Evolutionary conservation across 495 filamentous ascomycete species (phyloP), one percentile per base, ranked within the genome.

Genomic region (Aspergillus bertholletiae): DNA sequence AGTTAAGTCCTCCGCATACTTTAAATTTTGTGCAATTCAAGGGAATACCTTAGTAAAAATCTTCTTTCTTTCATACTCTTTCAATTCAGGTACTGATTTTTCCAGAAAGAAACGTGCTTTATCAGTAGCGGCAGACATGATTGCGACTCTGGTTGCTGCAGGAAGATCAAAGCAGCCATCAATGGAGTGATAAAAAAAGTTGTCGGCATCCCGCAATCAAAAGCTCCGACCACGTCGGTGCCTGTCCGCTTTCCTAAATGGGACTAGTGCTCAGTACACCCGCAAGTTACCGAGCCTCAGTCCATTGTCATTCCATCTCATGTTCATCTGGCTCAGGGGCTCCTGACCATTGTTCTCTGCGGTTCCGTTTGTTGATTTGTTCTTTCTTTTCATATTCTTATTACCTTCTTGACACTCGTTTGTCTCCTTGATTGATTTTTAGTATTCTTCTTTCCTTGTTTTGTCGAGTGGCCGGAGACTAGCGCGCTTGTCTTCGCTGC

Each of bases 51-150:
- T 85, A 53, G 73, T 83, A 74, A 97, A 97, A 54, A 97, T 87
- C 51, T 89, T 85, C 64, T 96, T 96, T 51, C 87, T 80, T 66
- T 93, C 85, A 55, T 88, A 90, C 53, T 96, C 91, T 46, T 88
- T 90, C 34, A 98, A 82, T 68, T 96, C 91, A 7, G 92, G 89
- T 32, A 96, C 89, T 6, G 88, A 88, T 56, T 90, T 85, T 73
- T 98, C 94, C 41, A 97, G 79, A 68, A 87, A 96, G 72, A 92
- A 97, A 24, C 93, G 88, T 17, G 92, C 93, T 73, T 96, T 97
- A 66, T 98, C 95, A 56, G 87, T 88, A 39, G 90, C 84, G 41
- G 81, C 83, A 1, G 90, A 83, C 92, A 96, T 96, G 48, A 39
- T 78, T 58, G 58, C 30, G 20, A 50, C 32, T 54, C 54, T 49